These are phyloP conservation scores for Pseudozyma sp. DNA, from an alignment of 1,284 basidiomycete genomes.

Conservation along the genomic window DNA sequence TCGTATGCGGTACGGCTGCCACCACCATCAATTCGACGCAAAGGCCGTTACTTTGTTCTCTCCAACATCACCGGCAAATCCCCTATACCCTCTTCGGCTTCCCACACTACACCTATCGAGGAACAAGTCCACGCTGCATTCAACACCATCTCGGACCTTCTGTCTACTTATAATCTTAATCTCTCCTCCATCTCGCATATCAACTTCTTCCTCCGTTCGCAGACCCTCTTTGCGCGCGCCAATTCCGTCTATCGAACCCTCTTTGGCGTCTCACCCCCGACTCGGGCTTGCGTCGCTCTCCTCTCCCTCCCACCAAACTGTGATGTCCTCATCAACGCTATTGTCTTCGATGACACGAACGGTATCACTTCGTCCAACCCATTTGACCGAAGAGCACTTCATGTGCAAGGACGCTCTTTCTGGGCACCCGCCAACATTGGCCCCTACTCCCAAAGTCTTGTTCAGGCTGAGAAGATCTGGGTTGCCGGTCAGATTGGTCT, in stretches of 20 bases:
- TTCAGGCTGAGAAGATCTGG: conserved; percentile 80
- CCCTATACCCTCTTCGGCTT: not conserved
- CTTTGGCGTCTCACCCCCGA: conserved; percentile 91
- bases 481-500: conserved; percentile 96
- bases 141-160: conserved; percentile 10
- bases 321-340: conserved; percentile 24
- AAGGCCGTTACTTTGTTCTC: conserved; percentile 29
- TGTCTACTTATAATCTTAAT: not conserved
- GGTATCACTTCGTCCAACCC: not conserved
- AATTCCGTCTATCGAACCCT: conserved; percentile 77
- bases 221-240: conserved; percentile 46
- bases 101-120: conserved; percentile 3
- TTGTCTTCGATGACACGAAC: conserved; percentile 23
- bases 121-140: conserved; percentile 35
- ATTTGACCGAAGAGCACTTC: conserved; percentile 73
- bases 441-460: conserved; percentile 93
- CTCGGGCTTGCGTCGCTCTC: conserved; percentile 89
- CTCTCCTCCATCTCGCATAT: conserved; percentile 77
- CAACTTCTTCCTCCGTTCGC: conserved; percentile 80
- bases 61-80: conserved; percentile 28
- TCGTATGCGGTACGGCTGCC: conserved; percentile 3
- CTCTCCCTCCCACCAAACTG: conserved; percentile 14
- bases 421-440: conserved; percentile 99
- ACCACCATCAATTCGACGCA: conserved; percentile 14
- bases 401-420: conserved; percentile 94